phyloP scores from a whole-genome alignment of 2,329 filamentous ascomycete species.

The Cladophialophora bantiana region DNA sequence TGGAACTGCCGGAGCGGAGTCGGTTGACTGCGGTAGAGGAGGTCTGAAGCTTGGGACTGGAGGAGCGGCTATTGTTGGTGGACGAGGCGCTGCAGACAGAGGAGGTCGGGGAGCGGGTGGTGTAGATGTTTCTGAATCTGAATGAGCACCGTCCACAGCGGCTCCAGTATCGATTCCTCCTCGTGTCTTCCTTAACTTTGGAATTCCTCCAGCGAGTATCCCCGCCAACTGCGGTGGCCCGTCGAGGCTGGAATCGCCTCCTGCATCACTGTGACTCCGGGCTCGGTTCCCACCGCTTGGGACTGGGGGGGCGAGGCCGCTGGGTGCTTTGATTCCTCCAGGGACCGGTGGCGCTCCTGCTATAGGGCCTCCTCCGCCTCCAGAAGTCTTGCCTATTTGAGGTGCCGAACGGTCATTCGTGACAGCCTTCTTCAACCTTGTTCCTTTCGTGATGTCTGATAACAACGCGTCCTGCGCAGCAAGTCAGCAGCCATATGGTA shows the following conservation, averaged over 20 bases:
- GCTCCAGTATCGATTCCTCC: conserved; percentile 81
- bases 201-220: conserved; percentile 92
- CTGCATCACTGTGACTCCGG: conserved; percentile 80
- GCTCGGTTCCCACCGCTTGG: conserved; percentile 68
- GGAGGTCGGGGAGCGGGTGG: conserved; percentile 63
- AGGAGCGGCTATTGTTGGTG: conserved; percentile 59
- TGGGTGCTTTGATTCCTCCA: conserved; percentile 66
- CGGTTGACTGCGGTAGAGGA: conserved; percentile 56
- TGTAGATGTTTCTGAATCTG: conserved; percentile 73
- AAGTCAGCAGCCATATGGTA: conserved; percentile 25
- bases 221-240: conserved; percentile 82
- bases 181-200: conserved; percentile 89
- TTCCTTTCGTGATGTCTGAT: conserved; percentile 84
- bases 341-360: conserved; percentile 85
- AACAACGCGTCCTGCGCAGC: conserved; percentile 77
- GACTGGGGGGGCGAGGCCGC: conserved; percentile 74
- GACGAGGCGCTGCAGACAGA: conserved; percentile 56
- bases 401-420: conserved; percentile 94
- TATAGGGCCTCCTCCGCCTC: conserved; percentile 65
- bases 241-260: conserved; percentile 51
- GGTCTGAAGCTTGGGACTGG: conserved; percentile 61
- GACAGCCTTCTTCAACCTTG: conserved; percentile 79
- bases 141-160: conserved; percentile 75
- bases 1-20: conserved; percentile 58
- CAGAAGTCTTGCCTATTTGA: conserved; percentile 64